These are phyloP conservation scores for Dendrothele bispora DNA, from an alignment of 768 basidiomycete genomes.

Conservation along the genomic window DNA sequence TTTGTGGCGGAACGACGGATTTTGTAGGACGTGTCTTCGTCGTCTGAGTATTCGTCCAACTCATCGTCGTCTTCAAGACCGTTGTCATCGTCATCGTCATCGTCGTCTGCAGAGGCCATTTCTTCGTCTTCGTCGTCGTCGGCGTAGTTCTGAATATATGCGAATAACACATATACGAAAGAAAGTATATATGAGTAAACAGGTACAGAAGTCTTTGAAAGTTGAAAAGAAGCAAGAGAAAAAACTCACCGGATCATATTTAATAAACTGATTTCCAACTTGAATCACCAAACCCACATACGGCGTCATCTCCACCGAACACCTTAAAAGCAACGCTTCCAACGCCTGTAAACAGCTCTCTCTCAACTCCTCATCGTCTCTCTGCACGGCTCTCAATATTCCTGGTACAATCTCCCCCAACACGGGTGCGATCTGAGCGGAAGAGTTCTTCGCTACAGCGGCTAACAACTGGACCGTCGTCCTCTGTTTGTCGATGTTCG, in stretches of 20 bases:
- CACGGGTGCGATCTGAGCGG: slow-evolving; percentile 60
- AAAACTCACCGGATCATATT: slow-evolving; percentile 83
- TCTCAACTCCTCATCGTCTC: slow-evolving; percentile 80
- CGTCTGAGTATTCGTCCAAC: slow-evolving; percentile 81
- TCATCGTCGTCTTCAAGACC: slow-evolving; percentile 72
- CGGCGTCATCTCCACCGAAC: slow-evolving; percentile 78
- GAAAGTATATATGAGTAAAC: neutral
- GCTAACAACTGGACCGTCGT: slow-evolving; percentile 80
- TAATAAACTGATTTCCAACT: slow-evolving; percentile 75
- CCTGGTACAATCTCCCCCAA: slow-evolving; percentile 68
- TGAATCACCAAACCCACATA: slow-evolving; percentile 71
- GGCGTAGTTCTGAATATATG: slow-evolving; percentile 45
- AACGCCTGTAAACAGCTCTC: slow-evolving; percentile 86
- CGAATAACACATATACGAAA: neutral
- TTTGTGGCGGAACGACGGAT: slow-evolving; percentile 94
- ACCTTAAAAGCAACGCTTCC: slow-evolving; percentile 81
- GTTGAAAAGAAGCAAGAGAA: neutral
- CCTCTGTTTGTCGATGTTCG: slow-evolving; percentile 67
- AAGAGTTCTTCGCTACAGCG: slow-evolving; percentile 75
- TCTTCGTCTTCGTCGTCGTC: slow-evolving; percentile 51
- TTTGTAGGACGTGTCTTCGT: slow-evolving; percentile 98
- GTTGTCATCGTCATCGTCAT: slow-evolving; percentile 79
- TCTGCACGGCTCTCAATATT: slow-evolving; percentile 64
- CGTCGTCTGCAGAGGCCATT: slow-evolving; percentile 68
- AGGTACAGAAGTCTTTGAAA: neutral